Conservation (phyloP, 768 basidiomycete genomes). For the Dictyophora rubrovolvata region DNA sequence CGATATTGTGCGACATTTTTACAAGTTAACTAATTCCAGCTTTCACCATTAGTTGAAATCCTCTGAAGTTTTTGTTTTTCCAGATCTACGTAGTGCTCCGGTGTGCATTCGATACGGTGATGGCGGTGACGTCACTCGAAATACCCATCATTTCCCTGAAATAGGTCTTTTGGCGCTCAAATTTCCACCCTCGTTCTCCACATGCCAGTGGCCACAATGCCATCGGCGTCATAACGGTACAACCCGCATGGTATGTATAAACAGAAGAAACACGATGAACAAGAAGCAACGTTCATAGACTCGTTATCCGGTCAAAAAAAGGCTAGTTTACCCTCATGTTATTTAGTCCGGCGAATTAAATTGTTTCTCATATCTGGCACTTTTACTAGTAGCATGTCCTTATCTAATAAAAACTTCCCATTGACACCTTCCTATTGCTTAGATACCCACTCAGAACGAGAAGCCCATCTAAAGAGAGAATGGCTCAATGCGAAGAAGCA, state of each 20-base stretch:
- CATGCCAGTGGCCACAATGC: too few relatives aligned
- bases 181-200: too few relatives aligned
- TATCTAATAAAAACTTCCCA: background rate
- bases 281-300: too few relatives aligned
- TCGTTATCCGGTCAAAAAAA: too few relatives aligned
- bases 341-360: background rate
- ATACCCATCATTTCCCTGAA: too few relatives aligned
- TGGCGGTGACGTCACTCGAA: too few relatives aligned
- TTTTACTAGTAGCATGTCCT: background rate
- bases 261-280: too few relatives aligned
- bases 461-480: background rate
- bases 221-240: too few relatives aligned
- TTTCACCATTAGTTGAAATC: background rate
- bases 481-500: background rate
- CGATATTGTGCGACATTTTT: background rate
- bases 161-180: too few relatives aligned
- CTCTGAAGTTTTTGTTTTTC: background rate
- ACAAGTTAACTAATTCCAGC: background rate
- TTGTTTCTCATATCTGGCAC: background rate
- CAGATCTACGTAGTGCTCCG: background rate
- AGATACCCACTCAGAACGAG: background rate
- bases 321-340: background rate
- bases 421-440: background rate
- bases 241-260: too few relatives aligned
- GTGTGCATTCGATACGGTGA: too few relatives aligned